Evolutionary conservation across 371 early-diverging fungal species (phyloP).

Genomic region (Mortierella sp.): DNA sequence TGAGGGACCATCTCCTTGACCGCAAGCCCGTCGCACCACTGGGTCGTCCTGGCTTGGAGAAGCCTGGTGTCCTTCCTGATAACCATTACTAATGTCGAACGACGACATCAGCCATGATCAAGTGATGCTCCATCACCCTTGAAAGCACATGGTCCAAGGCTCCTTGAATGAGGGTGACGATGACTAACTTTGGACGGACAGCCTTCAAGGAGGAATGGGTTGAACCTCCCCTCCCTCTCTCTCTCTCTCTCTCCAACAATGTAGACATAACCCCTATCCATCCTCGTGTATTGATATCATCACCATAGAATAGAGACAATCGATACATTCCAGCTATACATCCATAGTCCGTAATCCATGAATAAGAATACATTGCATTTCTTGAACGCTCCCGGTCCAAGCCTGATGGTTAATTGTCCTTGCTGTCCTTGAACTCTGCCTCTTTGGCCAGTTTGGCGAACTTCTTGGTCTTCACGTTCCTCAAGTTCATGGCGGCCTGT

Average conservation of each 20-base stretch:
- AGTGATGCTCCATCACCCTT: slow-evolving; percentile 2
- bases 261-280: slow-evolving; percentile 3
- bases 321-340: no score
- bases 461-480: slow-evolving; percentile 66
- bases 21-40: slow-evolving; percentile 3
- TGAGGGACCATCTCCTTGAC: not conserved
- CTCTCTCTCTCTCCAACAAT: not conserved
- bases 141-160: slow-evolving; percentile 6
- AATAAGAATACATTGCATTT: not conserved
- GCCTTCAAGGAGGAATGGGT: not conserved
- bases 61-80: not conserved
- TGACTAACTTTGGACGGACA: not conserved
- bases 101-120: not conserved
- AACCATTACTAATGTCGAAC: not conserved
- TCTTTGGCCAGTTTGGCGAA: slow-evolving; percentile 48
- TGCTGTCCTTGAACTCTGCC: slow-evolving; percentile 30
- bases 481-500: slow-evolving; percentile 64
- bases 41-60: slow-evolving; percentile 13
- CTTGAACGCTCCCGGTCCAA: not conserved
- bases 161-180: not conserved
- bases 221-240: slow-evolving; percentile 1
- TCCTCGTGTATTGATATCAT: not conserved
- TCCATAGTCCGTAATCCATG: no score
- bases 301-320: no score
- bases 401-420: slow-evolving; percentile 13